Percentiles rank a stretch among this genome's conserved stretches.
Conservation (phyloP, 345 rosid species). For the Eucalyptus marginata region DNA sequence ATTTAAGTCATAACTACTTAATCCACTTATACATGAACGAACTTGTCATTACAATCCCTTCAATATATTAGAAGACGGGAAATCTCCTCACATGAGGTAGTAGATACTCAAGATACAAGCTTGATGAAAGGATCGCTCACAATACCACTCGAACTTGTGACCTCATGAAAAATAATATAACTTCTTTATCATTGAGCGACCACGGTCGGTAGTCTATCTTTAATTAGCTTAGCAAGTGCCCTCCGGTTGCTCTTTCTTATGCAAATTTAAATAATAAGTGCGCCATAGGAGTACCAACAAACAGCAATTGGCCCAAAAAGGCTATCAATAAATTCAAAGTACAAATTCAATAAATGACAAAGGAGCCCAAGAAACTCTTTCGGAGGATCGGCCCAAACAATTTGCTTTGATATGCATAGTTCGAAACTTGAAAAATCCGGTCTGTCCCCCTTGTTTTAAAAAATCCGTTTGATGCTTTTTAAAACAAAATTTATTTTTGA, state of each 20-base stretch:
- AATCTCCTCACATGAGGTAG: not conserved
- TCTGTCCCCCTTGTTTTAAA: not conserved
- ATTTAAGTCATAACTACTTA: not conserved
- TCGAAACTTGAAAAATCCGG: not conserved
- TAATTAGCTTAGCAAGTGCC: not conserved
- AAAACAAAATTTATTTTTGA: not conserved
- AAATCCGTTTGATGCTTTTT: not conserved
- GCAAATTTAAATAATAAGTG: not conserved
- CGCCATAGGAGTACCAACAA: not conserved
- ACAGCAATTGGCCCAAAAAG: not conserved
- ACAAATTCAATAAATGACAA: not conserved
- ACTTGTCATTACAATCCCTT: fast-evolving
- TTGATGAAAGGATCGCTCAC: not conserved
- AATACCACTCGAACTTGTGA: not conserved
- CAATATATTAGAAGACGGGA: not conserved
- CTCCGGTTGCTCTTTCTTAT: not conserved
- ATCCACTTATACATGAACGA: not conserved
- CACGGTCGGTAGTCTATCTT: not conserved
- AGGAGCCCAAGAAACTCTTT: not conserved
- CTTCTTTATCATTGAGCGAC: not conserved
- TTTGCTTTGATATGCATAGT: not conserved
- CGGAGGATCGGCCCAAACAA: not conserved
- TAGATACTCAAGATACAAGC: not conserved
- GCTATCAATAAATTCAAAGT: not conserved
- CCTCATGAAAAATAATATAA: not conserved